Evolutionary conservation across 1,284 basidiomycete species (phyloP), one percentile per base, ranked within the genome.

Genomic region (Tylopilus orsonianus): DNA sequence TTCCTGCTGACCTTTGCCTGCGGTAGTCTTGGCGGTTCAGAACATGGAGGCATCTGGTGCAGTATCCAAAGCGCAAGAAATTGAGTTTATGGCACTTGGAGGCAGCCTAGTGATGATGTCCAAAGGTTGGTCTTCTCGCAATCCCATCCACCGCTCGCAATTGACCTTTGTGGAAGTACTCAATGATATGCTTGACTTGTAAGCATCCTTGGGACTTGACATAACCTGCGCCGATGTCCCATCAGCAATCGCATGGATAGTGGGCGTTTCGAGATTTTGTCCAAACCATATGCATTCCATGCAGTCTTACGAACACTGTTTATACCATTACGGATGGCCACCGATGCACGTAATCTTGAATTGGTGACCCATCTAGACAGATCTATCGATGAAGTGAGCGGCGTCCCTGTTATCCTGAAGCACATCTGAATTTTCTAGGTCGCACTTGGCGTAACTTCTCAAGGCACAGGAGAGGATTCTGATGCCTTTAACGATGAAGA

Each of bases 91-190:
- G 54, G 90, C 89, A 6, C 74, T 95, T 19, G 85, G 87, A 58
- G 88, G 88, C 3, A 90, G 86, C 63, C 69, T 95, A 48, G 85
- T 81, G 51, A 92, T 93, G 87, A 95, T 93, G 87, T 85, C 85
- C n/a, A 89, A 90, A 74, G 85, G 84, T 79, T 36, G 29, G 56
- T 35, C 24, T 37, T 41, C 16, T 39, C 33, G 5, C 43, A 23
- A 33, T 24, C 5, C 20, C n/a, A 19, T 10, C 40, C 18, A 44
- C 26, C 24, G 23, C 5, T 10, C 27, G 29, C 50, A 6, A 38
- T 44, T 49, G 16, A 62, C 33, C 13, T 35, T 40, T 37, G 22
- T 48, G 29, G 38, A 65, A 83, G 91, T 96, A 1, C 71, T 94
- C 27, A 93, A 95, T 60, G 92, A 94, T 64, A 89, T 94, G 27